Conservation (phyloP, 2,329 filamentous ascomycete genomes). For the Penicillium corylophilum region DNA sequence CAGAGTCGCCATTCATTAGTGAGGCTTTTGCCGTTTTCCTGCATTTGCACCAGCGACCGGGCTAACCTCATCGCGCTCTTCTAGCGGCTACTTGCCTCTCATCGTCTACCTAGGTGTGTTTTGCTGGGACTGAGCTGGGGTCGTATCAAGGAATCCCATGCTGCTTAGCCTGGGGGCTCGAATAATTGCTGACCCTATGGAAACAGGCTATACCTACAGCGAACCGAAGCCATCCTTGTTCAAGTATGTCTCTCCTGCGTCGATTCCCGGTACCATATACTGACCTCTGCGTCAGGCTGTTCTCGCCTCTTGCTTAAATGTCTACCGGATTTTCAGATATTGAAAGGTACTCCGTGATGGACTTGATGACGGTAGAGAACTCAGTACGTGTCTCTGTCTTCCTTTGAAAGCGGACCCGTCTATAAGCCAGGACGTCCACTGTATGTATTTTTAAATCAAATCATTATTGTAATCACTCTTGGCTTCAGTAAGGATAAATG, state of each 20-base stretch:
- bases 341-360: neutral
- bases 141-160: neutral
- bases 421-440: constrained; percentile 10
- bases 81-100: constrained; percentile 89
- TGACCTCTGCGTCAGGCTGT: constrained; percentile 34
- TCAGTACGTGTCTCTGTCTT: neutral
- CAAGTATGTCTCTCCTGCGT: constrained; percentile 53
- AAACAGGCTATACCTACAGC: constrained; percentile 84
- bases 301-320: constrained; percentile 45
- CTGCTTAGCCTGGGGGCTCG: neutral
- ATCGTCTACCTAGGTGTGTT: constrained; percentile 89
- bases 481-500: neutral
- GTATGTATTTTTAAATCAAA: constrained; percentile 30
- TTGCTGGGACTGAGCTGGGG: neutral
- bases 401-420: constrained; percentile 6
- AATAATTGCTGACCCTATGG: constrained; percentile 14
- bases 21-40: constrained; percentile 39
- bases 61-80: constrained; percentile 6
- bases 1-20: constrained; percentile 94
- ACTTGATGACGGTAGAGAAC: neutral
- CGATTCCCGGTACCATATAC: constrained; percentile 1
- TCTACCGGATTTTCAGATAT: neutral
- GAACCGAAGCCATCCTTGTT: constrained; percentile 81
- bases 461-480: neutral
- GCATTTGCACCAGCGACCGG: neutral